phyloP scores from a whole-genome alignment of 208 protist genomes.

The Herpetomonas tarakana region DNA sequence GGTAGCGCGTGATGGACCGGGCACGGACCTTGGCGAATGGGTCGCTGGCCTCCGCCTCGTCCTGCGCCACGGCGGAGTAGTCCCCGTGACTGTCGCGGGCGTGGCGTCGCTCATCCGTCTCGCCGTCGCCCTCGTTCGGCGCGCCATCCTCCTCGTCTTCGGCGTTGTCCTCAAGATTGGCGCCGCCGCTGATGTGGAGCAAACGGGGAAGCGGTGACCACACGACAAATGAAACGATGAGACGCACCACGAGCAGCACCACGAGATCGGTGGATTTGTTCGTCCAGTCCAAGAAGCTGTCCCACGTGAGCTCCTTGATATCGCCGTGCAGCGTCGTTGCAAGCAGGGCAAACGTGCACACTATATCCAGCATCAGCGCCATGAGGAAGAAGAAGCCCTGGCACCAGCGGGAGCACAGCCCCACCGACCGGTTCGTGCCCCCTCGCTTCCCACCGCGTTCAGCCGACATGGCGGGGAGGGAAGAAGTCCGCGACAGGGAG shows the following conservation, averaged over 20 bases:
- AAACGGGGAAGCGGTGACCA: slow-evolving; percentile 7
- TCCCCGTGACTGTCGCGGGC: slow-evolving; percentile 5
- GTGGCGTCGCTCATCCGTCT: neutral
- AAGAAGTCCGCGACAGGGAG: too few relatives aligned
- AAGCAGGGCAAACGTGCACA: slow-evolving; percentile 11
- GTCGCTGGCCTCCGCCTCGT: slow-evolving; percentile 1
- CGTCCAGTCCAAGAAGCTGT: slow-evolving; percentile 15
- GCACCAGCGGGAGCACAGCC: neutral
- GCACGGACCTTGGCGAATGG: slow-evolving; percentile 9
- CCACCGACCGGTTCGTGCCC: neutral
- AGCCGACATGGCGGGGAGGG: neutral
- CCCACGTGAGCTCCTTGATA: slow-evolving; percentile 13
- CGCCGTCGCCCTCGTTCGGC: neutral
- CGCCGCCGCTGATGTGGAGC: slow-evolving; percentile 7
- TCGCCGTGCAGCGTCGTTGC: slow-evolving; percentile 10
- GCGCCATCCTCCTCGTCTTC: slow-evolving; percentile 12
- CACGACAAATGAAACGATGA: slow-evolving; percentile 14
- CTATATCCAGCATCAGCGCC: slow-evolving; percentile 19
- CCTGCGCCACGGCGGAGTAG: slow-evolving; percentile 7
- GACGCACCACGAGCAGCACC: slow-evolving; percentile 19
- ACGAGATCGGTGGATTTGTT: slow-evolving; percentile 17
- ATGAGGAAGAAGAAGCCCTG: slow-evolving; percentile 1
- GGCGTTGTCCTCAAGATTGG: slow-evolving; percentile 7
- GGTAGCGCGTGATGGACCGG: slow-evolving; percentile 20
- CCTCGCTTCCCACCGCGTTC: neutral